Evolutionary conservation across 441 rosid species (phyloP).

Genomic region (Pelargonium citronellum): DNA sequence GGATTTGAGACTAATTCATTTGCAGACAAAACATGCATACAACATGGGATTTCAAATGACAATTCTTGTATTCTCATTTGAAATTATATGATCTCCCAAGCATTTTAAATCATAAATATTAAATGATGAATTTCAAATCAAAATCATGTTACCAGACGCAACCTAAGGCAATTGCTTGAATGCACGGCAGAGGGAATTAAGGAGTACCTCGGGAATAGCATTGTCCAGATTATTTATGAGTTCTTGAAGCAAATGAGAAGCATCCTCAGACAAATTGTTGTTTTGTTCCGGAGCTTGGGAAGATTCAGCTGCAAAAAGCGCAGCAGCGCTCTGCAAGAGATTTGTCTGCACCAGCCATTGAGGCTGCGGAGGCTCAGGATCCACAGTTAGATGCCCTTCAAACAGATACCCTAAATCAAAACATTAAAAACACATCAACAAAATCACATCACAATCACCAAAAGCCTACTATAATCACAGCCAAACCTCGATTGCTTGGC

Average conservation of each 20-base stretch:
- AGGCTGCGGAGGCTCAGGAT: constrained; percentile 85
- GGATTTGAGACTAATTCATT: too few species aligned
- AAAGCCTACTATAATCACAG: background rate
- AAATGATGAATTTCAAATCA: background rate
- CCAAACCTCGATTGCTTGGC: constrained; percentile 33
- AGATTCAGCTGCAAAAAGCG: constrained; percentile 49
- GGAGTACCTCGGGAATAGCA: constrained; percentile 57
- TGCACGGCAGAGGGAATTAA: background rate
- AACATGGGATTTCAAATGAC: too few species aligned
- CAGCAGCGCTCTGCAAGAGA: constrained; percentile 51
- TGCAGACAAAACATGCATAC: background rate
- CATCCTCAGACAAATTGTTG: constrained; percentile 33
- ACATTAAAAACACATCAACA: background rate
- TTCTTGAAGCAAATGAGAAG: constrained; percentile 44
- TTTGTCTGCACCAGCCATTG: constrained; percentile 70
- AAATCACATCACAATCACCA: background rate
- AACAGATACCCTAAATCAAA: constrained; percentile 58
- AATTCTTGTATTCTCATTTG: too few species aligned
- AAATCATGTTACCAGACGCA: background rate
- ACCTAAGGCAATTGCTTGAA: background rate
- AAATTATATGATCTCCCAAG: too few species aligned
- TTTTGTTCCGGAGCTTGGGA: constrained; percentile 29
- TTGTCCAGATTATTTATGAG: constrained; percentile 47
- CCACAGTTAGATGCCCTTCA: constrained; percentile 88
- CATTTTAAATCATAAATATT: too few species aligned